Evolutionary conservation across 108 stramenopile genomes (phyloP).

Genomic region (Hondaea fermentalgiana): DNA sequence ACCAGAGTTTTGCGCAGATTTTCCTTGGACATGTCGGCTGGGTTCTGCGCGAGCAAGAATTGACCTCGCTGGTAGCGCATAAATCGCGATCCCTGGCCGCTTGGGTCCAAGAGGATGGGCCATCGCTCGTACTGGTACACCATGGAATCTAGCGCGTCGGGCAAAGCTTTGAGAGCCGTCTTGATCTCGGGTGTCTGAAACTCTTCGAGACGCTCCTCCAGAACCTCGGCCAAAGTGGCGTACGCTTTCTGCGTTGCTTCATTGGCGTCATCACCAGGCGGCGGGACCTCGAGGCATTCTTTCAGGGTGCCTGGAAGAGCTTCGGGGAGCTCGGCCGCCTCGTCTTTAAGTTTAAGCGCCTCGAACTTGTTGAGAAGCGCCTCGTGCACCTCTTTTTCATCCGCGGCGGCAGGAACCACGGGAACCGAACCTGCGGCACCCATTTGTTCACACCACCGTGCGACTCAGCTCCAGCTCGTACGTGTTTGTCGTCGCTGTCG

Average conservation of each 20-base stretch:
- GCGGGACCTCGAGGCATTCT: neutral
- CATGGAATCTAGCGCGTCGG: slow-evolving; percentile 21
- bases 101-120: slow-evolving; percentile 33
- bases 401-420: neutral
- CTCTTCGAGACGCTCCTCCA: neutral
- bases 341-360: neutral
- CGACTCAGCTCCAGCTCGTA: no score
- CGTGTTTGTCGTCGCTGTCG: no score
- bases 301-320: neutral
- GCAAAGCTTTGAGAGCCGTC: slow-evolving; percentile 14
- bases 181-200: neutral
- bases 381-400: neutral
- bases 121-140: slow-evolving; percentile 29
- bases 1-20: slow-evolving; percentile 31
- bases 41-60: slow-evolving; percentile 15
- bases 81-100: slow-evolving; percentile 29
- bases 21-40: neutral
- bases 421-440: neutral
- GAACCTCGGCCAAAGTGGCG: neutral
- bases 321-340: neutral
- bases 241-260: neutral
- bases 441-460: neutral
- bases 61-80: slow-evolving; percentile 34
- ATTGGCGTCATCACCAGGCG: neutral
- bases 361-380: neutral